Conservation (phyloP, 139 green algal species). For the Chlamydomonas incerta region DNA sequence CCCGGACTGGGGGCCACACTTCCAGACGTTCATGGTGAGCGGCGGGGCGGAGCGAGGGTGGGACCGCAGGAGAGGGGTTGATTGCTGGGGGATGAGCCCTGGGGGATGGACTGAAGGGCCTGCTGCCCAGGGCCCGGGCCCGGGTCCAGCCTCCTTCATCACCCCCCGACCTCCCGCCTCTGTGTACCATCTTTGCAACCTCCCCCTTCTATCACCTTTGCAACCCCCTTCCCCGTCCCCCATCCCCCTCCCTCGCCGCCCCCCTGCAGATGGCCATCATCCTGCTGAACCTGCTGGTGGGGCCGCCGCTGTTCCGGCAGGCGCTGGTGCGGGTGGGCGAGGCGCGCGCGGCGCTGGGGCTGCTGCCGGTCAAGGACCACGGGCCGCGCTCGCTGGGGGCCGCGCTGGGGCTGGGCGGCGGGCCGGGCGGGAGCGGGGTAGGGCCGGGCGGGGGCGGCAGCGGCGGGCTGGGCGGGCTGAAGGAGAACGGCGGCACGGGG, state of each 20-base stretch:
- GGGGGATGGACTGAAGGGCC: too few species aligned
- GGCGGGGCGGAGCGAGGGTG: background rate
- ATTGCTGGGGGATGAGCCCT: background rate
- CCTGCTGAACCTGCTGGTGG: slow-evolving; percentile 85
- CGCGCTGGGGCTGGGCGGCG: too few species aligned
- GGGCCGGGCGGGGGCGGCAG: too few species aligned
- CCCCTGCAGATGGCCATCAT: slow-evolving; percentile 84
- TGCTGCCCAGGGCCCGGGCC: too few species aligned
- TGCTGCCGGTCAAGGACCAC: slow-evolving; percentile 29
- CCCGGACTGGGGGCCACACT: slow-evolving; percentile 81
- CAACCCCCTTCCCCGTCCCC: background rate
- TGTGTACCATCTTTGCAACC: background rate
- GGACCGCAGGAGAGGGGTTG: background rate
- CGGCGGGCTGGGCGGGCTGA: background rate
- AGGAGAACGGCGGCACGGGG: background rate
- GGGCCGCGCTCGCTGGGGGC: too few species aligned
- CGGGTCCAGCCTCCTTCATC: background rate
- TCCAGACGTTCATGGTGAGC: slow-evolving; percentile 81
- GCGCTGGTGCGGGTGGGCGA: slow-evolving; percentile 72
- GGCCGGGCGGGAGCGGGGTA: too few species aligned
- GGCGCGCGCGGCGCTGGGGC: slow-evolving; percentile 11
- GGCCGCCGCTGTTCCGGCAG: slow-evolving; percentile 81
- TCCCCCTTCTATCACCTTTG: too few species aligned
- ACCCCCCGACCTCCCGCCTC: background rate
- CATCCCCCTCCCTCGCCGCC: too few species aligned